Evolutionary conservation across 2,329 filamentous ascomycete genomes (phyloP).

Genomic region (Ophiosphaerella herpotricha): DNA sequence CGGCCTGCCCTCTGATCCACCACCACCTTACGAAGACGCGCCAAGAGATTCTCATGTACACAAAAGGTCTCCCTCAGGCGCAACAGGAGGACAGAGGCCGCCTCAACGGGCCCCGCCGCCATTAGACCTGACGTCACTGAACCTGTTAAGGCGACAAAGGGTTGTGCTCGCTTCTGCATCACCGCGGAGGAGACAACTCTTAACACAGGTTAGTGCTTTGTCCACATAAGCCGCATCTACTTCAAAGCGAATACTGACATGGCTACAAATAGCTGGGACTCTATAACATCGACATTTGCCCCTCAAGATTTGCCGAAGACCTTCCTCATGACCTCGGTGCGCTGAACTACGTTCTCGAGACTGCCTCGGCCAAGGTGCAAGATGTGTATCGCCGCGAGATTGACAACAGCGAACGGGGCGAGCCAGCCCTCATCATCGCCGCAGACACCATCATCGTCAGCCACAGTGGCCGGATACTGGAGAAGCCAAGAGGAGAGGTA

Average conservation of each 20-base stretch:
- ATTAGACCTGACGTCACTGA: slow-evolving; percentile 79
- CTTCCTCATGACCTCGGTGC: slow-evolving; percentile 86
- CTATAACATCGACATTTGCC: slow-evolving; percentile 78
- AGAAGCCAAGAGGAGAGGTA: slow-evolving; percentile 83
- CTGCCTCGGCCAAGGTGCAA: slow-evolving; percentile 80
- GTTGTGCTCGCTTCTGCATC: slow-evolving; percentile 91
- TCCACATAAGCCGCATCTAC: background rate
- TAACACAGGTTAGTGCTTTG: slow-evolving; percentile 64
- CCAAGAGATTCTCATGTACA: slow-evolving; percentile 25
- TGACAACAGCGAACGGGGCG: slow-evolving; percentile 61
- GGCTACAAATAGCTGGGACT: slow-evolving; percentile 69
- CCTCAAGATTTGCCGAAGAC: slow-evolving; percentile 83
- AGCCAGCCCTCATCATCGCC: slow-evolving; percentile 83
- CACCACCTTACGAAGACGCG: slow-evolving; percentile 51
- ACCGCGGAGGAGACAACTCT: slow-evolving; percentile 79
- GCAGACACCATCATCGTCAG: slow-evolving; percentile 91
- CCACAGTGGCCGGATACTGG: slow-evolving; percentile 75
- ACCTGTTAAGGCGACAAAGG: slow-evolving; percentile 74
- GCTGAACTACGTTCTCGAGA: slow-evolving; percentile 88
- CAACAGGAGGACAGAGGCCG: slow-evolving; percentile 17
- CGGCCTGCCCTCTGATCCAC: slow-evolving; percentile 45
- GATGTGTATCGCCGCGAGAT: slow-evolving; percentile 69
- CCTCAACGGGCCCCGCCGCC: slow-evolving; percentile 59
- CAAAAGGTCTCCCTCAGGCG: slow-evolving; percentile 20
- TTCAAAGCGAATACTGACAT: slow-evolving; percentile 4